Evolutionary conservation across 1,284 basidiomycete species (phyloP).

Genomic region (Leccinum pallidistipes): DNA sequence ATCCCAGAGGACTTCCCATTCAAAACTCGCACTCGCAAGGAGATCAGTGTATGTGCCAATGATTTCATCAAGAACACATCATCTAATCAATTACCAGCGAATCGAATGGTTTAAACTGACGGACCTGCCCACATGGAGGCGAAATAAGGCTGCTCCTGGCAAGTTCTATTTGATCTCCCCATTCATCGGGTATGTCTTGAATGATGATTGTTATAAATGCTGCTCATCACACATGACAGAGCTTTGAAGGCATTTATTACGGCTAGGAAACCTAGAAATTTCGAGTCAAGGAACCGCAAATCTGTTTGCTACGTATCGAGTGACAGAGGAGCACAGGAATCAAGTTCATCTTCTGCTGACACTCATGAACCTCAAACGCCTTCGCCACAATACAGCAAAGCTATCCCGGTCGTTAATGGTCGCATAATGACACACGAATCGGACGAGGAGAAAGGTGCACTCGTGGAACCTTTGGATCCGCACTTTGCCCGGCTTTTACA

Average conservation of each 20-base stretch:
- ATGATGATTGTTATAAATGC: constrained; percentile 7
- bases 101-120: constrained; percentile 95
- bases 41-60: constrained; percentile 84
- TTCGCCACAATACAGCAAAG: constrained; percentile 54
- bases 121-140: constrained; percentile 94
- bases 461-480: constrained; percentile 50
- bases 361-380: constrained; percentile 63
- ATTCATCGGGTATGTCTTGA: constrained; percentile 77
- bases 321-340: constrained; percentile 48
- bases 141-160: constrained; percentile 68
- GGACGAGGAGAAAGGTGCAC: constrained; percentile 28
- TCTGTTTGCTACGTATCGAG: constrained; percentile 20
- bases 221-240: constrained; percentile 37
- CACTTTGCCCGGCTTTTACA: constrained; percentile 69
- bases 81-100: constrained; percentile 54
- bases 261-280: constrained; percentile 46
- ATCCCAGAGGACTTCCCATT: constrained; percentile 91
- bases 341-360: constrained; percentile 63
- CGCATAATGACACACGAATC: constrained; percentile 22
- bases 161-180: constrained; percentile 97
- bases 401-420: constrained; percentile 26
- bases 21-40: constrained; percentile 93
- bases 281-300: constrained; percentile 36
- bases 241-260: constrained; percentile 66
- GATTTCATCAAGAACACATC: neutral